Base-by-base conservation (phyloP, 805 yeast species). In the Lachancea waltii region DNA sequence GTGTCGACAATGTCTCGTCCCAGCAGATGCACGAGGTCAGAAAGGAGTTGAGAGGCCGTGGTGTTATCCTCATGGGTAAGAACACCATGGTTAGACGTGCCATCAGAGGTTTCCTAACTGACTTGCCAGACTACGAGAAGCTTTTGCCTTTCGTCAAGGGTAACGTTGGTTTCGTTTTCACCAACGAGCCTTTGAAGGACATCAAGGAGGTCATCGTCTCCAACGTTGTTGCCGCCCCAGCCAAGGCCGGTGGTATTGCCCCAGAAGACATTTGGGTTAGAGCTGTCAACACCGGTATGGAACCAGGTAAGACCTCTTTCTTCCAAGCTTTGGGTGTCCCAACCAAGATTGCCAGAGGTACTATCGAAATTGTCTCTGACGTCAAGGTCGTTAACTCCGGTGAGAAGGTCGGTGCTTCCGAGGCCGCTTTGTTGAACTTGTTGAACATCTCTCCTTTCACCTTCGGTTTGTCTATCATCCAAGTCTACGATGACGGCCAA, bases 331-430 rank as follows among this genome's bases (percentile, higher is more conserved):
- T 92, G 65, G 97, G 97, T 85, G 96, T 92, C 64, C 98, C 98
- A 81, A 92, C 99, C 85, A 92, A 92, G 94, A 92, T 92, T 87
- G 92, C 95, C 73, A 89, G 99, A 85, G 99, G 99, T 92, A 87
- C 96, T 75, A 92, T 92, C 81, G 99, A 92, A 78, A 92, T 92
- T 73, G 87, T 86, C 70, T 72, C 83, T 61, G 98, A 92, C 67
- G 95, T 92, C 64, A 85, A 85, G 78, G 95, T 92, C 68, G 95
- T 89, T 65, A 79, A 74, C 51, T 80, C 81, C 50, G 85, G 85
- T 64, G 64, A 65, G 67, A 85, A 75, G 73, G 98, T 92, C 64
- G 99, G 99, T 77, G 95, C 90, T 63, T 92, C 98, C 62, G 99
- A 92, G 80, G 97, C 99, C 60, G 68, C 96, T 58, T 78, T 92